phyloP scores from a whole-genome alignment of 2,329 filamentous ascomycete species.

The Epichloe baconii region DNA sequence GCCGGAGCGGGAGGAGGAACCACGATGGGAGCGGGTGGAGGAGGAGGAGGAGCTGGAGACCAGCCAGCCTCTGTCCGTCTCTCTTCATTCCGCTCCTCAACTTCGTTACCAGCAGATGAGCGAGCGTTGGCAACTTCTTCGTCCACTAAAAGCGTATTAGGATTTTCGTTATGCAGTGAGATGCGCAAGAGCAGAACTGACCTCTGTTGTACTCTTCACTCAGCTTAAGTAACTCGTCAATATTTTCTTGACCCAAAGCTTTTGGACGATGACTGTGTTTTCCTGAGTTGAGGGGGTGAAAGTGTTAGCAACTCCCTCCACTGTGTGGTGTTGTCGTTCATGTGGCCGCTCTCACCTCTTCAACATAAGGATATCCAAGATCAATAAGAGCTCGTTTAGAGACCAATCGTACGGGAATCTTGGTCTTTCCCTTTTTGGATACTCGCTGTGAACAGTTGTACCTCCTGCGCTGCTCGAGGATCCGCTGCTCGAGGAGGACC shows the following conservation, averaged over 20 bases:
- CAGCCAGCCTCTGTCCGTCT: constrained; percentile 1
- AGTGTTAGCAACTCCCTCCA: not conserved
- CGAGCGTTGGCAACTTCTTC: constrained; percentile 31
- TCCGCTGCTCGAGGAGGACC: constrained; percentile 32
- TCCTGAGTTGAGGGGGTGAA: constrained; percentile 35
- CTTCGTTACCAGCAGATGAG: constrained; percentile 31
- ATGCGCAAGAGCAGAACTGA: constrained; percentile 14
- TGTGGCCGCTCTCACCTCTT: constrained; percentile 49
- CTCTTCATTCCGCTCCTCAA: constrained; percentile 35
- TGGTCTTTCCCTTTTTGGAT: constrained; percentile 80
- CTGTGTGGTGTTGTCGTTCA: constrained; percentile 6
- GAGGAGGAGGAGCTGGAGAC: constrained; percentile 9
- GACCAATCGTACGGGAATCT: constrained; percentile 70
- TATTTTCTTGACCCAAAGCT: constrained; percentile 79
- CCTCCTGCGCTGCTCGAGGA: constrained; percentile 34
- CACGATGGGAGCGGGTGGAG: constrained; percentile 11
- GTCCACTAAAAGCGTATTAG: constrained; percentile 22
- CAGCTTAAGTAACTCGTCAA: constrained; percentile 74
- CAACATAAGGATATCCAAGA: constrained; percentile 72
- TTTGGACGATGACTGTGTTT: constrained; percentile 67
- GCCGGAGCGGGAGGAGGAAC: constrained; percentile 17
- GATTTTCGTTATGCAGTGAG: not conserved
- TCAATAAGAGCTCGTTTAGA: constrained; percentile 71
- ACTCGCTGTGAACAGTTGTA: constrained; percentile 44
- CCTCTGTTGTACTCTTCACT: constrained; percentile 64